Percentiles rank a stretch among this genome's conserved stretches.
Evolutionary conservation across 2,329 filamentous ascomycete genomes (phyloP).

Genomic region (Nemania diffusa): DNA sequence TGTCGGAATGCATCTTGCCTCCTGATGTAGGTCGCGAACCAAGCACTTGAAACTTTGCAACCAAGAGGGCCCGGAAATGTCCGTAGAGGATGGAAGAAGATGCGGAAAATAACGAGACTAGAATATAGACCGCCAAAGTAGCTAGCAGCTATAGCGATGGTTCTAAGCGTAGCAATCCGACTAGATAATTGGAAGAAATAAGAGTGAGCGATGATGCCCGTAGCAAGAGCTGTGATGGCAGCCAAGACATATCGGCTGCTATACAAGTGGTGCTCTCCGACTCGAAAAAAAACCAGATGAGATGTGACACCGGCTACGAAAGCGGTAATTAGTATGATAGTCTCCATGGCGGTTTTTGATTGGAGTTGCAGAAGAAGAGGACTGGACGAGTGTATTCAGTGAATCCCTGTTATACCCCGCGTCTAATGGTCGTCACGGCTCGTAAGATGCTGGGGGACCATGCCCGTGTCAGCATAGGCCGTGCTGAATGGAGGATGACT

Average conservation of each 20-base stretch:
- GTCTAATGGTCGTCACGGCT: background rate
- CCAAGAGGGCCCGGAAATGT: slow-evolving; percentile 30
- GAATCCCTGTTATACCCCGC: background rate
- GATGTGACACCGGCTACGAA: slow-evolving; percentile 20
- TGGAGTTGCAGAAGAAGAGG: background rate
- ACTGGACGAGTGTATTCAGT: background rate
- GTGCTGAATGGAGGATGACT: background rate
- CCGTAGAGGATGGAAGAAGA: slow-evolving; percentile 29
- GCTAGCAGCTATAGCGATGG: background rate
- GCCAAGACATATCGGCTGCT: slow-evolving; percentile 9
- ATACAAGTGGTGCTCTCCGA: slow-evolving; percentile 34
- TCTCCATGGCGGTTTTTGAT: slow-evolving; percentile 10
- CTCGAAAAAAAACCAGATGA: slow-evolving; percentile 22
- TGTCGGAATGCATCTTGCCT: slow-evolving; percentile 20
- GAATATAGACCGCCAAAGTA: slow-evolving; percentile 26
- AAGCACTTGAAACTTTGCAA: slow-evolving; percentile 25
- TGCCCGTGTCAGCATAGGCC: background rate
- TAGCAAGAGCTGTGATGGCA: background rate
- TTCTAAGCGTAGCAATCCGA: background rate
- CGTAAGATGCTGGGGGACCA: background rate
- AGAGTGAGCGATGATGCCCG: background rate
- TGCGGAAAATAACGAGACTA: slow-evolving; percentile 28
- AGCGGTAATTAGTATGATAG: background rate
- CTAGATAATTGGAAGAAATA: background rate
- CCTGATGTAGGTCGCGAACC: slow-evolving; percentile 26